Conservation (phyloP, 768 basidiomycete species). For the Naematelia encephala region DNA sequence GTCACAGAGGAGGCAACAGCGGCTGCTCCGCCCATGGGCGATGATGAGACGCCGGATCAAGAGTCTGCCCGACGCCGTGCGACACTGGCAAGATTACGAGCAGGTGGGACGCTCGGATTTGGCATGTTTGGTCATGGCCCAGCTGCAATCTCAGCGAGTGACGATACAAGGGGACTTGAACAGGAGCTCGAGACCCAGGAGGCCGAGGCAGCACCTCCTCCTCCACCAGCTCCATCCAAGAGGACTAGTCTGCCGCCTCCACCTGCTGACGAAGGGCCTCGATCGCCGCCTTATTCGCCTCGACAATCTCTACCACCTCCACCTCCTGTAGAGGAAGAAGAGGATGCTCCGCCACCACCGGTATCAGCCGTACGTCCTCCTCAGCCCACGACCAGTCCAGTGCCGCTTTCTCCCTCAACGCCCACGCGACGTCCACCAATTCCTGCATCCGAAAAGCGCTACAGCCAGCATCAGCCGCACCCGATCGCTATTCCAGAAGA, state of each 20-base stretch:
- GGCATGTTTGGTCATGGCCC: constrained; percentile 55
- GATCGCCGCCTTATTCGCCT: background rate
- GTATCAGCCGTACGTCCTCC: constrained; percentile 5
- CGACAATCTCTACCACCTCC: background rate
- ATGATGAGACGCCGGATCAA: constrained; percentile 47
- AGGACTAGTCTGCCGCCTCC: constrained; percentile 44
- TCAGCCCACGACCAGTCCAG: constrained; percentile 4
- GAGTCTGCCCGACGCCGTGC: constrained; percentile 61
- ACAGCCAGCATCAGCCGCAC: constrained; percentile 4
- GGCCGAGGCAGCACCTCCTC: constrained; percentile 57
- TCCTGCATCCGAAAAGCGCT: constrained; percentile 21
- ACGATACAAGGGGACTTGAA: constrained; percentile 15
- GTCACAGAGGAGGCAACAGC: constrained; percentile 4
- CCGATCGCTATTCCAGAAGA: background rate
- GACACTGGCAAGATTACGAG: constrained; percentile 59
- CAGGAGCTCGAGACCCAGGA: constrained; percentile 12
- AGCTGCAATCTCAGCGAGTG: constrained; percentile 2
- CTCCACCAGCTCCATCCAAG: constrained; percentile 55
- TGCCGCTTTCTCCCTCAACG: constrained; percentile 5
- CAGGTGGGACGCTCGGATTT: constrained; percentile 61
- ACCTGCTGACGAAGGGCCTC: constrained; percentile 59
- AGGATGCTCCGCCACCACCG: constrained; percentile 28
- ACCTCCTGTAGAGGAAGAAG: constrained; percentile 48
- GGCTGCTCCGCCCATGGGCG: constrained; percentile 1
- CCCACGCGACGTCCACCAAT: constrained; percentile 28